Base-by-base conservation (phyloP, 192 early-diverging fungal genomes). In the Coemansia sp. region DNA sequence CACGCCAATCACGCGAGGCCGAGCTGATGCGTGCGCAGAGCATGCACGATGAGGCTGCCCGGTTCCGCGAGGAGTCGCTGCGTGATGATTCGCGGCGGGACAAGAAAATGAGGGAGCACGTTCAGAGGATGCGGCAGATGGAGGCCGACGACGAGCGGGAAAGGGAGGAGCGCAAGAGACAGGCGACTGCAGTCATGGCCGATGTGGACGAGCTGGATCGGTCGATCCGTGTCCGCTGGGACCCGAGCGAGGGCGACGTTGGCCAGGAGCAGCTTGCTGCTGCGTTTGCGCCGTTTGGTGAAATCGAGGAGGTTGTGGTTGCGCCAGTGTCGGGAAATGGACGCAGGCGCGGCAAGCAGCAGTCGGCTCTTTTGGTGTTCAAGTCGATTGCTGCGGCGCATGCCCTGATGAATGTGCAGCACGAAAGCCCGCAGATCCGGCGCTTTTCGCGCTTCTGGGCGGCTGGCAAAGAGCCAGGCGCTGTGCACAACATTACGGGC, bases 171-270 rank as follows among this genome's bases (percentile, higher is more conserved):
- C 48, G 36, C 36, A 43, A 10, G 49, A 13, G 34, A 11, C 59
- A 58, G 23, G 63, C 62, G 17, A 15, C 36, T 7, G 54, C 58
- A 17, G 59, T 36, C 8, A 42, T 70, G 35, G 50, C 69, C 13
- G 73, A 67, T 17, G 65, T 67, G 17, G 73, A 75, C 17, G 73
- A 81, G 62, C 53, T 75, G 40, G 79, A 81, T 46, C 73, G 70
- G 29, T 60, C 69, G 3, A 46, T 80, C 4, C 61, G 71, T 2
- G 50, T 80, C 41, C 67, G 72, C 9, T 80, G 77, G 77, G 65
- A 71, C 32, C 19, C 25, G 5, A 4, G 15, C n/a, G 60, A 52
- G 9, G 22, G 15, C 14, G 11, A 9, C 3, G 48, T 69, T 2
- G 35, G 42, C n/a, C 33, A 45, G n/a, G 65, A 62, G 55, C 53